Evolutionary conservation across 331 rosid species (phyloP), one percentile per base, ranked within the genome.

Genomic region (Quercus phellos): DNA sequence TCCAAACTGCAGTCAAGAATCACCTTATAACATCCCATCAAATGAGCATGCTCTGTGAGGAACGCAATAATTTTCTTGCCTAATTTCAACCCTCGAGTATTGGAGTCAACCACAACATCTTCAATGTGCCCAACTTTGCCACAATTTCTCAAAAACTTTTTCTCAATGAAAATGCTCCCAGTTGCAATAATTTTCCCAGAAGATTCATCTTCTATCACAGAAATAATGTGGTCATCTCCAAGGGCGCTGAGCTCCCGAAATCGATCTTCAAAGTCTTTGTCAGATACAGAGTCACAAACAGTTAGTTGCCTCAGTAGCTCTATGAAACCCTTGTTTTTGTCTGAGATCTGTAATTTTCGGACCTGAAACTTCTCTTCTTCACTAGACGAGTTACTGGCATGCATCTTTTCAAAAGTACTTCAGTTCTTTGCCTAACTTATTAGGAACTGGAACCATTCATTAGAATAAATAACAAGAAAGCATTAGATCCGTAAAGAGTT

Each of bases 91-190:
- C 93, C 98, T 0, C 94, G 90, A 43, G 84, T 77, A 77, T 76
- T 80, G n/a, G 92, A 74, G 84, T 94, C 90, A 42, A 94, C 98
- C 75, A 92, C 97, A 32, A 94, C 91, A 27, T 92, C 96, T 64
- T 92, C 98, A 29, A 92, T 80, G 80, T 92, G 97, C 53, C 89
- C 97, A 50, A 75, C 96, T 68, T 92, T 90, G 35, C 97, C 91
- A 34, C 96, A 92, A 75, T 88, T 90, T 34, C 97, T 89, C 38
- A 94, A 22, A 58, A 94, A 92, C 72, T 94, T 92, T 80, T 81
- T 85, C 71, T 85, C 91, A 51, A 87, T 80, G 78, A 87, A 88
- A 68, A 92, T 85, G 35, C 90, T 85, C 53, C 97, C 97, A 3
- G 89, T 89, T 3, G 96, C 96, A 17, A 92, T 50, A 12, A 89